Evolutionary conservation across 1,139 yeast genomes (phyloP).

Genomic region (Blastobotrys arbuscula): DNA sequence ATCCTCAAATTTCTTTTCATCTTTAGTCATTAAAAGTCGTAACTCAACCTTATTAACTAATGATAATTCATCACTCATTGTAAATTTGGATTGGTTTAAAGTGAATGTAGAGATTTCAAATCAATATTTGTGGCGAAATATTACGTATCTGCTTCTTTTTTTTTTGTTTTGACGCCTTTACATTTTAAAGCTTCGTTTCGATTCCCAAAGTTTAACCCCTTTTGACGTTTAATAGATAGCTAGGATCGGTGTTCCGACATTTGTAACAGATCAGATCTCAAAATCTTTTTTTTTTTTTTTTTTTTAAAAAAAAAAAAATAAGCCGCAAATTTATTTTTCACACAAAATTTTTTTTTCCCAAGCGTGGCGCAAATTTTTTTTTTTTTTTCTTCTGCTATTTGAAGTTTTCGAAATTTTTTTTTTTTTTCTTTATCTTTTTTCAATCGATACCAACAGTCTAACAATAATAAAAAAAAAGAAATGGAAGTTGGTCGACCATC

Average conservation of each 20-base stretch:
- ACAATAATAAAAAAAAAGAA: constrained; percentile 20
- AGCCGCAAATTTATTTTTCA: neutral
- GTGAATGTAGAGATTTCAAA: neutral
- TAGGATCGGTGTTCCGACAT: no score
- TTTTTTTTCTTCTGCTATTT: neutral
- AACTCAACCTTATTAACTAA: constrained; percentile 57
- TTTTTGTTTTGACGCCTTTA: no score
- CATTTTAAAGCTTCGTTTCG: no score
- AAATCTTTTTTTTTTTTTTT: no score
- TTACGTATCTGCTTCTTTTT: no score
- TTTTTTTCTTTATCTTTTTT: neutral
- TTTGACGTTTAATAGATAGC: no score
- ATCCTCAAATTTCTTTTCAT: constrained; percentile 58
- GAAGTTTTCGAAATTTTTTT: neutral
- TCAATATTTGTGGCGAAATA: no score
- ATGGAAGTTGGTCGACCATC: constrained; percentile 33
- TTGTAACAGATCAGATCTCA: no score
- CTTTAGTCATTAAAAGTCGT: constrained; percentile 69
- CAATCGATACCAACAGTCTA: neutral
- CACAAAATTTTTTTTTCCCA: neutral
- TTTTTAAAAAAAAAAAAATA: no score
- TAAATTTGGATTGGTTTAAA: constrained; percentile 28
- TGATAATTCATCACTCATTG: constrained; percentile 25
- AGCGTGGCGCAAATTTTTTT: constrained; percentile 1
- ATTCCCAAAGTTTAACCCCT: no score